Percentiles rank a stretch among this genome's conserved stretches.
Conservation (phyloP, 2,329 filamentous ascomycete genomes). For the Fusarium concolor region DNA sequence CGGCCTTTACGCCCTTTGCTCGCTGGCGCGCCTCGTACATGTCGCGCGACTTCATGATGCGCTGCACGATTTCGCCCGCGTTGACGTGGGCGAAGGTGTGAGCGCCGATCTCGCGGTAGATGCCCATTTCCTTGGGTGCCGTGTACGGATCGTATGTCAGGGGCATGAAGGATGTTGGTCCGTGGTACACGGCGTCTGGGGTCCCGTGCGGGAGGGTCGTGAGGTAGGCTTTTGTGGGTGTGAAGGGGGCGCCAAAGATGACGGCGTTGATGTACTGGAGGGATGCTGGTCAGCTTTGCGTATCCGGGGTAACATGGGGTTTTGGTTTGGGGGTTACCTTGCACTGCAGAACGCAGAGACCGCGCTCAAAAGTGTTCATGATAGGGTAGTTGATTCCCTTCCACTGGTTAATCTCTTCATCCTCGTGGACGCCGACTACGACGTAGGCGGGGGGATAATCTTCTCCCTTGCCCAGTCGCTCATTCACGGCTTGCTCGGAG, state of each 20-base stretch:
- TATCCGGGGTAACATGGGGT: background rate
- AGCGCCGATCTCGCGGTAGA: constrained; percentile 81
- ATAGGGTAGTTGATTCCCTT: constrained; percentile 99
- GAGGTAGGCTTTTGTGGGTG: constrained; percentile 83
- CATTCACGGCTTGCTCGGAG: constrained; percentile 69
- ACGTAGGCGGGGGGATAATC: constrained; percentile 88
- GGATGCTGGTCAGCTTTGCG: constrained; percentile 23
- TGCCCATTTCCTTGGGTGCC: constrained; percentile 82
- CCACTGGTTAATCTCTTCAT: constrained; percentile 94
- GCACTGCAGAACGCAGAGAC: constrained; percentile 95
- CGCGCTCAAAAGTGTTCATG: constrained; percentile 98
- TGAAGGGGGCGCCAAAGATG: constrained; percentile 90
- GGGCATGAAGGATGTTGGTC: constrained; percentile 92
- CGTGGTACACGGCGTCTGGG: constrained; percentile 90
- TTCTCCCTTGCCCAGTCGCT: constrained; percentile 72
- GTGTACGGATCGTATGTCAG: constrained; percentile 83
- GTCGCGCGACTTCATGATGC: constrained; percentile 87
- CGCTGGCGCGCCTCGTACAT: constrained; percentile 93
- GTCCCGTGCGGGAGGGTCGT: constrained; percentile 77
- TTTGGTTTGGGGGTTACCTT: constrained; percentile 66
- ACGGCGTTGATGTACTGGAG: constrained; percentile 84
- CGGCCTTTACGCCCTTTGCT: constrained; percentile 87
- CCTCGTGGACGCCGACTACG: constrained; percentile 94
- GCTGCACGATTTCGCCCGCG: constrained; percentile 88
- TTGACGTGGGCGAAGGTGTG: constrained; percentile 91